Evolutionary conservation across 1,284 basidiomycete species (phyloP).

Genomic region (Sphagnurus paluster): DNA sequence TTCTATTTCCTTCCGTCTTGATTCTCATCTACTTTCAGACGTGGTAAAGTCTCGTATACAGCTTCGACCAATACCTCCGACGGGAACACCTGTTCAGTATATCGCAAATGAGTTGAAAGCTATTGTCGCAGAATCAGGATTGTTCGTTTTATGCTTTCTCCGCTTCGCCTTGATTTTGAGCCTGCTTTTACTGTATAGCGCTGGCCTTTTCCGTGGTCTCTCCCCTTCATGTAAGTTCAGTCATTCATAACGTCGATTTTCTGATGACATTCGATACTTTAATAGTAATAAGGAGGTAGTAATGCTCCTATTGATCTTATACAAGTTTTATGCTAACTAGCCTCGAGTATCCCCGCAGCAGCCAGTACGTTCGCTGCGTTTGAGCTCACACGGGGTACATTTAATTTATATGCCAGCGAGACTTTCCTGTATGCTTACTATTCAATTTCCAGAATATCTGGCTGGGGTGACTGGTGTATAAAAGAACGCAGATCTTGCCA

Average conservation of each 20-base stretch:
- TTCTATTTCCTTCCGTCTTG: neutral
- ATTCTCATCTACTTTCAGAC: conserved; percentile 46
- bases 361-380: conserved; percentile 92
- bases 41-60: conserved; percentile 92
- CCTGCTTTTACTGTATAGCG: conserved; percentile 32
- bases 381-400: conserved; percentile 76
- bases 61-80: conserved; percentile 75
- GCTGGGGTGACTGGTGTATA: conserved; percentile 34
- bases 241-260: conserved; percentile 9
- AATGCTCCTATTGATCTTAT: neutral
- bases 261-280: neutral
- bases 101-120: conserved; percentile 70
- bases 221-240: conserved; percentile 62
- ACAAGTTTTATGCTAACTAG: neutral
- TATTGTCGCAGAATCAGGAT: conserved; percentile 75
- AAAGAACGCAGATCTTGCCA: no score
- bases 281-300: conserved; percentile 59
- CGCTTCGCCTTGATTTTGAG: neutral
- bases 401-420: neutral
- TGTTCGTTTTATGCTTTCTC: conserved; percentile 48
- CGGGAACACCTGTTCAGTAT: conserved; percentile 79
- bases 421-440: neutral
- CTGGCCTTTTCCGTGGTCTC: conserved; percentile 72
- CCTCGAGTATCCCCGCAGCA: conserved; percentile 73
- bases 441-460: conserved; percentile 31